Evolutionary conservation across 192 early-diverging fungal species (phyloP), one percentile per base, ranked within the genome.

Genomic region (Pilaira anomala): DNA sequence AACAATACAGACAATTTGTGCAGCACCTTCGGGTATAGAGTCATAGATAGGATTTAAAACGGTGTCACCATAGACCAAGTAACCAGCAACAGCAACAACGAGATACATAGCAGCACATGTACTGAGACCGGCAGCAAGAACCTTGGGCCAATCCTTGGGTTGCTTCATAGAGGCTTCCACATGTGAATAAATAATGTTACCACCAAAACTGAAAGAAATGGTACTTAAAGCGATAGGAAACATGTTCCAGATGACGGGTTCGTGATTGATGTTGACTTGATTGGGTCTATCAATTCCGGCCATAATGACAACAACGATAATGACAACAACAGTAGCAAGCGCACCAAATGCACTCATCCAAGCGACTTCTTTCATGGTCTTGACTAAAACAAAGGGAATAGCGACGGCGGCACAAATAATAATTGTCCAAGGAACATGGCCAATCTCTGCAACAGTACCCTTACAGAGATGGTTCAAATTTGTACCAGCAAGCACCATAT

Each of bases 291-390:
- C 63, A 7, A 86, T 76, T 41, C 68, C 49, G 58, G 86, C 67
- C 8, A 85, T 74, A 58, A 77, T 80, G 5, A 91, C 72, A 21
- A 91, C 87, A 48, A 91, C 87, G 12, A 80, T 48, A 22, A 95
- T 85, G 9, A 87, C 83, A 40, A 85, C 74, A 14, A 92, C 76
- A 1, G 91, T 91, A 14, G 90, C 80, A 48, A 91, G 61, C 0
- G 84, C 83, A n/a, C 91, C 91, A 80, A 91, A 90, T 26, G 88
- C 65, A 55, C 87, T 89, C 65, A 90, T 76, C 57, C 89, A 65
- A 61, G 86, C 87, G 19, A 91, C 84, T 64, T 95, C 93, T 62
- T 91, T 90, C 67, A 93, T 77, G 45, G 88, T 81, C 64, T 87
- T 88, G 45, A 88, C 86, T 29, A 80, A 55, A n/a, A 95, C 76